Evolutionary conservation across 352 stramenopile genomes (phyloP), one percentile per base, ranked within the genome.

Genomic region (Pythium periplocum): DNA sequence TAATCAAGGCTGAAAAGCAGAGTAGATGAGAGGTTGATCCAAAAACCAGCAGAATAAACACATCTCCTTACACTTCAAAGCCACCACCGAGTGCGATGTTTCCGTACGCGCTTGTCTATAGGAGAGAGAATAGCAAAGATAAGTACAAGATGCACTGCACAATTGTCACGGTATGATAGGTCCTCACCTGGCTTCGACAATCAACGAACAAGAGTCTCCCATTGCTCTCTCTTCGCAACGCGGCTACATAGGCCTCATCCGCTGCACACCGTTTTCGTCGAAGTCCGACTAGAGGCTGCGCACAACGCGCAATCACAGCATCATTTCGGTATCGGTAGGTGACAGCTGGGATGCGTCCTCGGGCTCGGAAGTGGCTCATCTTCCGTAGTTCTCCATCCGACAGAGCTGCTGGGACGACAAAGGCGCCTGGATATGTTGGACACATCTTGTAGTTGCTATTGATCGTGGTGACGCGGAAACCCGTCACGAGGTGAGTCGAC

Each of bases 201-300:
- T 95, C 85, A 17, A 93, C 61, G 71, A 96, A 75, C 64, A 87
- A 55, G 50, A 89, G 52, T 39, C 83, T 79, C 6, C 81, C 69
- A 43, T 67, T 70, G 53, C 75, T 75, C 54, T 93, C 78, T 32
- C 66, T 59, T 35, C 69, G 66, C 46, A 94, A 53, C 2, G 78
- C 71, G 8, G 57, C 48, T 56, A 94, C 83, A 42, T 75, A 91
- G 0, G 73, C 72, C 70, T 99, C 95, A 67, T 99, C 96, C 1
- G 86, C 79, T 0, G 74, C 68, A 64, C 83, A 98, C 2, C 88
- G 81, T 69, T 97, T 96, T 9, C 96, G 86, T 44, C 95, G 78
- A 5, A 99, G 63, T 5, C 96, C 96, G 2, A 98, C 89, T 54
- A 98, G 84, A 3, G 96, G 96, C 60, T 99, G 96, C 10, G 94